Base-by-base conservation (phyloP, 306 rosid genomes). In the Cotoneaster glaucophyllus region DNA sequence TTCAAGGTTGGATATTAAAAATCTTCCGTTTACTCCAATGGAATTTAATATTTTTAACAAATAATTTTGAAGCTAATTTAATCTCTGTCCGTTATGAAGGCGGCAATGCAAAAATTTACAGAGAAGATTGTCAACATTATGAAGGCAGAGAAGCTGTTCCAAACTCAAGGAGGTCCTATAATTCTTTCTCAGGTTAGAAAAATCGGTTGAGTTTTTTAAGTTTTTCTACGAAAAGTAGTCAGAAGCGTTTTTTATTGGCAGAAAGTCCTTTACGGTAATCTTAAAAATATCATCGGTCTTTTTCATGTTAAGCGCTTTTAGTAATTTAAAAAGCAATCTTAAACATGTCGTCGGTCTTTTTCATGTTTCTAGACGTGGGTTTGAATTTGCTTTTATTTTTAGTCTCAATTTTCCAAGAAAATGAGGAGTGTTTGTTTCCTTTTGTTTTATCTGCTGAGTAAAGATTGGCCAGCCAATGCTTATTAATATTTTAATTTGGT, bases 151-250 rank as follows among this genome's bases (percentile, higher is more conserved):
- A 78, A 78, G 67, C 54, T 96, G 89, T 96, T 86, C 79, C 88
- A 96, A 81, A 85, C 86, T 24, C 96, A 96, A 61, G 99, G 99
- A 70, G 99, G 99, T 73, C 99, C 99, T 57, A 92, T 96, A 64
- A 92, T 96, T 77, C 44, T 92, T 31, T 90, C 98, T 44, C 99
- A 96, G 97, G 99, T 85, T 54, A 34, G 71, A 70, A 56, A 64
- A 64, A 11, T n/a, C 64, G 6, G 18, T 22, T 45, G 59, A 21
- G 10, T 26, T 39, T 44, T 31, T 39, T 25, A 3, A 58, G 44
- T 41, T 7, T 37, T 37, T 37, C 41, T 2, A 10, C 2, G 12
- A 56, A 11, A 22, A 25, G 11, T 56, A n/a, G 5, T n/a, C 2
- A 48, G 21, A 15, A 48, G 21, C 54, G 3, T 3, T 45, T 45